phyloP scores from a whole-genome alignment of 2,329 filamentous ascomycete genomes.

The Xylaria hypoxylon region DNA sequence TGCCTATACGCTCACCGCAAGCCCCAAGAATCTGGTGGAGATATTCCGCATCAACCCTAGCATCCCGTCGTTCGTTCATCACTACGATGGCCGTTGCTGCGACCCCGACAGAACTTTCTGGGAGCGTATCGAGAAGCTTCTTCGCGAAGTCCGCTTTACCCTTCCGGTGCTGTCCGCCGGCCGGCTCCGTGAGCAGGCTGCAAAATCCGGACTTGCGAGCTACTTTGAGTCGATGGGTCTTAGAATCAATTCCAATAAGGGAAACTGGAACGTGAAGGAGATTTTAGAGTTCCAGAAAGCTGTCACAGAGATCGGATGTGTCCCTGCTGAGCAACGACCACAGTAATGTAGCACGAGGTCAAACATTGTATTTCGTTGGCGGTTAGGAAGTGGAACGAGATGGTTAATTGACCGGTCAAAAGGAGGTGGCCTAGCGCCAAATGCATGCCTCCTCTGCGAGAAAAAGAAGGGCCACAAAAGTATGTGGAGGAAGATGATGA shows the following conservation, averaged over 20 bases:
- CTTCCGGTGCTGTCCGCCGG: slow-evolving; percentile 3
- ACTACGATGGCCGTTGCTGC: slow-evolving; percentile 19
- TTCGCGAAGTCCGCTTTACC: slow-evolving; percentile 11
- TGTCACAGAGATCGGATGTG: neutral
- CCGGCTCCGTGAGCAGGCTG: slow-evolving; percentile 17
- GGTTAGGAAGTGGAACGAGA: neutral
- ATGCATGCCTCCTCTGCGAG: neutral
- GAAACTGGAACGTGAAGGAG: slow-evolving; percentile 30
- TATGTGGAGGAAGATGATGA: neutral
- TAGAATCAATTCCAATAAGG: slow-evolving; percentile 2
- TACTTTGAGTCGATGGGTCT: neutral
- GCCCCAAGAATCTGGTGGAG: slow-evolving; percentile 22
- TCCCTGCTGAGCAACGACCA: neutral
- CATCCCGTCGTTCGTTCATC: slow-evolving; percentile 30
- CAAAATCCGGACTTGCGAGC: slow-evolving; percentile 24
- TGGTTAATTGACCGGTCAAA: neutral
- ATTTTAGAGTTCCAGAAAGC: slow-evolving; percentile 20
- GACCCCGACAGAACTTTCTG: slow-evolving; percentile 28
- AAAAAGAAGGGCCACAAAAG: neutral
- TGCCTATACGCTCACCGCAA: slow-evolving; percentile 18
- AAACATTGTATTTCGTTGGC: neutral
- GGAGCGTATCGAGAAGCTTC: slow-evolving; percentile 26
- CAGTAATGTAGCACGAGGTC: neutral
- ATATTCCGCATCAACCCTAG: slow-evolving; percentile 32
- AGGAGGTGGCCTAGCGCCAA: neutral